Conservation (phyloP, 192 early-diverging fungal species). For the Thamnidium elegans region DNA sequence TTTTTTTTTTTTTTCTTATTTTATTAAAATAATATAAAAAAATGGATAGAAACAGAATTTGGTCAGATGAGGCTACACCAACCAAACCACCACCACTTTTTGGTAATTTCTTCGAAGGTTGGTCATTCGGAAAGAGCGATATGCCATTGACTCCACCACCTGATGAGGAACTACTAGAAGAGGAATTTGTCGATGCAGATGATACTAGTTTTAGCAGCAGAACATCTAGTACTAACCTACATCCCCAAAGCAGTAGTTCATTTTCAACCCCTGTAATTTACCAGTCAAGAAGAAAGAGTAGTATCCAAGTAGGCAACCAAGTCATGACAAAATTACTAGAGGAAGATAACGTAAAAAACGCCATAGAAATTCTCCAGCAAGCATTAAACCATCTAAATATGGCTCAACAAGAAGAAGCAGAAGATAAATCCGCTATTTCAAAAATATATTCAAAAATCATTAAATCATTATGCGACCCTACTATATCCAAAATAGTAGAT, state of each 20-base stretch:
- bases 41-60: no score
- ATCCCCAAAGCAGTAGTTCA: no score
- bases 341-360: conserved; percentile 12
- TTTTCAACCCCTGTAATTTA: no score
- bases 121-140: neutral
- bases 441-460: conserved; percentile 23
- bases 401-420: conserved; percentile 8
- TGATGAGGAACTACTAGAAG: neutral
- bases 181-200: neutral
- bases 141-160: neutral
- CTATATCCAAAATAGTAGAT: neutral
- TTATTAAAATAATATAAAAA: no score
- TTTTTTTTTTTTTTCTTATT: no score
- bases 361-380: conserved; percentile 7
- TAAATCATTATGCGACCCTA: conserved; percentile 19
- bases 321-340: neutral
- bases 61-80: no score
- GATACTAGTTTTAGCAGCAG: neutral
- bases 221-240: neutral
- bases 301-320: conserved; percentile 16
- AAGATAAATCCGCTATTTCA: conserved; percentile 6
- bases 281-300: conserved; percentile 1
- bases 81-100: neutral
- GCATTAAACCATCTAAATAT: conserved; percentile 9
- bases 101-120: conserved; percentile 18